These are phyloP conservation scores for Lecanoromycetidae sp. DNA, from an alignment of 2,329 filamentous ascomycete species.

Conservation along the genomic window DNA sequence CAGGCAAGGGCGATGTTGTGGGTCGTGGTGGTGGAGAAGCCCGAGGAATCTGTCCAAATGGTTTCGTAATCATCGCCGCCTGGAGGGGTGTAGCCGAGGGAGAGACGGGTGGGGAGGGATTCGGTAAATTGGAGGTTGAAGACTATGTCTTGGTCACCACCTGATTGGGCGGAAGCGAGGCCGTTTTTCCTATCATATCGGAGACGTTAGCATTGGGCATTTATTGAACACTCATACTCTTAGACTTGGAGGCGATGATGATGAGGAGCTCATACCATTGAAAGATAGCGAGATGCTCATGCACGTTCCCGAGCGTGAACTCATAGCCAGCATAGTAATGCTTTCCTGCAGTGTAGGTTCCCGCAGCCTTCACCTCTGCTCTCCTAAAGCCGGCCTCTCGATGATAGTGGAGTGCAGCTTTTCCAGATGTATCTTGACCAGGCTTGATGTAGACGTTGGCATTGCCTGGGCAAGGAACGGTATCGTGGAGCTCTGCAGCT, in stretches of 20 bases:
- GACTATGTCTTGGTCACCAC: conserved; percentile 7
- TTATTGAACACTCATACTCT: background rate
- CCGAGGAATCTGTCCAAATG: conserved; percentile 3
- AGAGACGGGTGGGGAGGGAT: conserved; percentile 2
- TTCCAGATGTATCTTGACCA: conserved; percentile 1
- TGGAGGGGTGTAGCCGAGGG: conserved; percentile 6
- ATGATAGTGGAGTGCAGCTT: conserved; percentile 8
- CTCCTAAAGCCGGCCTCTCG: conserved; percentile 6
- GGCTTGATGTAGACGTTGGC: conserved; percentile 6
- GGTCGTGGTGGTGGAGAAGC: conserved; percentile 3
- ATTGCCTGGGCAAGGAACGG: background rate
- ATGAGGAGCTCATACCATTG: conserved; percentile 14
- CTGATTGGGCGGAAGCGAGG: background rate
- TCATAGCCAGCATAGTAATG: conserved; percentile 12
- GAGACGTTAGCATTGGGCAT: background rate
- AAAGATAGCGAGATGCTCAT: conserved; percentile 12
- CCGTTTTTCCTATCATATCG: conserved; percentile 5
- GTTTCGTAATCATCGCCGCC: background rate
- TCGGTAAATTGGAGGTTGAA: conserved; percentile 9
- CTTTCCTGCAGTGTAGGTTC: conserved; percentile 3
- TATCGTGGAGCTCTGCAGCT: background rate
- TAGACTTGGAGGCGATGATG: background rate
- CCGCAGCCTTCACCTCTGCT: conserved; percentile 9
- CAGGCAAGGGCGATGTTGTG: conserved; percentile 11
- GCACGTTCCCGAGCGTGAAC: conserved; percentile 5